These are phyloP conservation scores for Trichoderma virens DNA, from an alignment of 495 filamentous ascomycete genomes.

Conservation along the genomic window DNA sequence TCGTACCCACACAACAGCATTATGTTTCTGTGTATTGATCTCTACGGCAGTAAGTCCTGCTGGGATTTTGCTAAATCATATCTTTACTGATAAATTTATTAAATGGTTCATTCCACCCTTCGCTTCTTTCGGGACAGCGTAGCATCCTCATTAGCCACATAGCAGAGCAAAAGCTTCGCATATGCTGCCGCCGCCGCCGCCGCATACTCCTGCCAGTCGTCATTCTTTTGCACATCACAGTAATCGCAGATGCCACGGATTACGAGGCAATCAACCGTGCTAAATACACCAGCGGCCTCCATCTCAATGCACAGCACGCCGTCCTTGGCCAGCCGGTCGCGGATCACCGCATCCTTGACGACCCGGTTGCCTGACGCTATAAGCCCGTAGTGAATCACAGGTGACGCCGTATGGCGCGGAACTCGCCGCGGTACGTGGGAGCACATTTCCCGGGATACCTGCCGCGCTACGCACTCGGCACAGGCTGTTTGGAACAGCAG, in stretches of 20 bases:
- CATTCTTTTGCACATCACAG: constrained; percentile 30
- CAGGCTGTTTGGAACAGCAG: constrained; percentile 23
- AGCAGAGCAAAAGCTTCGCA: constrained; percentile 21
- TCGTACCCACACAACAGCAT: too few relatives aligned
- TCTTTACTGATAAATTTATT: too few relatives aligned
- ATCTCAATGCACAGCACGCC: constrained; percentile 37
- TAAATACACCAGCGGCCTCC: constrained; percentile 38
- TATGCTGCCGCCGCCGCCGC: constrained; percentile 27
- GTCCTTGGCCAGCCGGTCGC: constrained; percentile 7
- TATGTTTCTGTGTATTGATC: too few relatives aligned
- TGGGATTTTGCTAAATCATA: too few relatives aligned
- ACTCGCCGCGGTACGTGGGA: not conserved
- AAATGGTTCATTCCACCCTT: too few relatives aligned
- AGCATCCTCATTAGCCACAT: not conserved
- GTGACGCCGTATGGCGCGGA: constrained; percentile 18
- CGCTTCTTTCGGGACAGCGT: too few relatives aligned
- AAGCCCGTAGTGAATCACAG: constrained; percentile 9
- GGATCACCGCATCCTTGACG: not conserved
- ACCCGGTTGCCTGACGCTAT: not conserved
- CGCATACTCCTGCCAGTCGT: constrained; percentile 27
- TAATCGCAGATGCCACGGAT: constrained; percentile 33
- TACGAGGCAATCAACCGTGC: constrained; percentile 27
- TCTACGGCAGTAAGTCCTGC: too few relatives aligned
- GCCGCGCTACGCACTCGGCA: constrained; percentile 17
- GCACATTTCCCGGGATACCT: not conserved